Percentiles rank a stretch among this genome's conserved stretches.
phyloP scores from a whole-genome alignment of 2,329 filamentous ascomycete genomes.

The Hypoxylon rubiginosum region DNA sequence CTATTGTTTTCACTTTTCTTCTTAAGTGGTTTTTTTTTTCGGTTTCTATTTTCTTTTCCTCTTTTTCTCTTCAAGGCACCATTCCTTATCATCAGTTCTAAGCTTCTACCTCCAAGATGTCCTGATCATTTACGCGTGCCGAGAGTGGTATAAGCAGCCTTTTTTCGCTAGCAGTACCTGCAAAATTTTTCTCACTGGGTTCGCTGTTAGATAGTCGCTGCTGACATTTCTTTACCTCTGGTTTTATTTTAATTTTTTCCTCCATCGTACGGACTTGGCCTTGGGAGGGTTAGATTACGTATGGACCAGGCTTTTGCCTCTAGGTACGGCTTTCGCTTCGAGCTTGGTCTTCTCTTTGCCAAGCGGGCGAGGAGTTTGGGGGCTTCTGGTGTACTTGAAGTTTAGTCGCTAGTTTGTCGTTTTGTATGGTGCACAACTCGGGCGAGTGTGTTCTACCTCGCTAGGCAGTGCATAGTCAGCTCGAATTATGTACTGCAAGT shows the following conservation, averaged over 20 bases:
- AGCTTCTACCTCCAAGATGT: conserved; percentile 75
- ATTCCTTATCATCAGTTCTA: conserved; percentile 91
- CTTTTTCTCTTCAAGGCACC: conserved; percentile 69
- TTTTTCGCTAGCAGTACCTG: conserved; percentile 99
- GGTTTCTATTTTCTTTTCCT: conserved; percentile 51
- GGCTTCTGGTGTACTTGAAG: too few species aligned
- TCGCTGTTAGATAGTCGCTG: conserved; percentile 97
- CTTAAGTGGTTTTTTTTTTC: neutral
- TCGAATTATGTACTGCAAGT: too few species aligned
- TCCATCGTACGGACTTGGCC: too few species aligned
- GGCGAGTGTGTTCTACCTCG: too few species aligned
- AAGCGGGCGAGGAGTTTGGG: too few species aligned
- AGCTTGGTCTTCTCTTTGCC: neutral
- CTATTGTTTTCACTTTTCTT: conserved; percentile 7
- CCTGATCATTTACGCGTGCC: conserved; percentile 94
- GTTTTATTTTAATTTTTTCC: too few species aligned
- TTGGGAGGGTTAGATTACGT: too few species aligned
- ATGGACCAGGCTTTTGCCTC: neutral
- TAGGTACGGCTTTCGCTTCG: neutral
- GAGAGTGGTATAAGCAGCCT: conserved; percentile 82
- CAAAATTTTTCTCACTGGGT: conserved; percentile 74
- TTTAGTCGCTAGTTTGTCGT: too few species aligned
- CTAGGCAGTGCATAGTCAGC: too few species aligned
- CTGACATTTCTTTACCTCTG: conserved; percentile 70
- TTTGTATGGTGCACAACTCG: too few species aligned